Evolutionary conservation across 2,329 filamentous ascomycete genomes (phyloP).

Genomic region (Aaosphaeria arxii): DNA sequence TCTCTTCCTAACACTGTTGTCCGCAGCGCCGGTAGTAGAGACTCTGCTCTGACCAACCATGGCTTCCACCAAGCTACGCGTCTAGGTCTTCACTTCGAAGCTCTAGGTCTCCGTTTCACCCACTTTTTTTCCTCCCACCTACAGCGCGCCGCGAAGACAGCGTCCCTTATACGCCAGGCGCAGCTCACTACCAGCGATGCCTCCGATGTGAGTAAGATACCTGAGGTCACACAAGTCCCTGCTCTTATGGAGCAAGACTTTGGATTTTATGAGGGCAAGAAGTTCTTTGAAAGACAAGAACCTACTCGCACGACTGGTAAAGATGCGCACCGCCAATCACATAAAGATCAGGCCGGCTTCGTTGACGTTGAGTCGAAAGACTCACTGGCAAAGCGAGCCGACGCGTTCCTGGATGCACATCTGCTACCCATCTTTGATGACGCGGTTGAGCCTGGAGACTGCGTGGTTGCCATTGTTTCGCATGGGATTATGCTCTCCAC

Average conservation of each 20-base stretch:
- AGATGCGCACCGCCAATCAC: constrained; percentile 38
- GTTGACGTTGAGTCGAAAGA: constrained; percentile 65
- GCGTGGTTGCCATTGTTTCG: constrained; percentile 66
- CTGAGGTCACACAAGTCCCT: constrained; percentile 21
- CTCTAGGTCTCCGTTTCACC: constrained; percentile 62
- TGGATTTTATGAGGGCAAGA: constrained; percentile 66
- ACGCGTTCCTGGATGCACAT: constrained; percentile 63
- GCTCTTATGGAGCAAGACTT: constrained; percentile 71
- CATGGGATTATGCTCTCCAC: constrained; percentile 78
- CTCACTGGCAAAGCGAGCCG: constrained; percentile 62
- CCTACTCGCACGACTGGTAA: constrained; percentile 34
- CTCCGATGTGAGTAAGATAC: constrained; percentile 6
- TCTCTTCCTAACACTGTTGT: constrained; percentile 3
- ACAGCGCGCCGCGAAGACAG: constrained; percentile 70
- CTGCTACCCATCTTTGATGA: constrained; percentile 56
- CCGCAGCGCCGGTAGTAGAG: constrained; percentile 71
- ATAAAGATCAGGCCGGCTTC: constrained; percentile 44
- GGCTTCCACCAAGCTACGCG: constrained; percentile 75
- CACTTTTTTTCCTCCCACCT: constrained; percentile 77
- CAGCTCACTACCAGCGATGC: constrained; percentile 36
- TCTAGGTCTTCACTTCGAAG: constrained; percentile 65
- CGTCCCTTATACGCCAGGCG: constrained; percentile 60
- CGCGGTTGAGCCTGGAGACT: constrained; percentile 19
- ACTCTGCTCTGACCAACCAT: constrained; percentile 78
- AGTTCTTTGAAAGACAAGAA: constrained; percentile 45